These are phyloP conservation scores for Isabelozyma rhagii DNA, from an alignment of 805 yeast species.

Conservation along the genomic window DNA sequence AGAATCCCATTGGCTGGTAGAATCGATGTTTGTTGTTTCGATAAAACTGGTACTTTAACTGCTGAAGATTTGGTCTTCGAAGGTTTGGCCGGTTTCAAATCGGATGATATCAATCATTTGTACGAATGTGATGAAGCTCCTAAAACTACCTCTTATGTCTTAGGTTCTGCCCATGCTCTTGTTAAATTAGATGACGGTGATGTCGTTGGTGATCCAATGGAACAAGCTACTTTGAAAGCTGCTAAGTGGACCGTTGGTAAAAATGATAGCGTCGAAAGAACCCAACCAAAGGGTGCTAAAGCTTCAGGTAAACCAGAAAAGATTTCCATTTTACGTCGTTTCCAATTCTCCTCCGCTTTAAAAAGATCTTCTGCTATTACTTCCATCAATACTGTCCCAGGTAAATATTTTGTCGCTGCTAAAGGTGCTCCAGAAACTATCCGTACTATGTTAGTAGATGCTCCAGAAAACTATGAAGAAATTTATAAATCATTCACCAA, in stretches of 20 bases:
- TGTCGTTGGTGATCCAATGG: constrained; percentile 99
- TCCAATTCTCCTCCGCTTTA: constrained; percentile 94
- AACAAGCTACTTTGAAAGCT: constrained; percentile 88
- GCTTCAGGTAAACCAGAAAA: constrained; percentile 36
- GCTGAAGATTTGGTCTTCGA: constrained; percentile 96
- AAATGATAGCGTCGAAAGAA: constrained; percentile 65
- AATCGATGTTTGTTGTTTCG: constrained; percentile 97
- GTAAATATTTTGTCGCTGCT: constrained; percentile 70
- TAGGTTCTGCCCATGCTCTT: constrained; percentile 95
- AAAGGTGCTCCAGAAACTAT: constrained; percentile 99
- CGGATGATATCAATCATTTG: constrained; percentile 52
- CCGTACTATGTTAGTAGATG: constrained; percentile 63
- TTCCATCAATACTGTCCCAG: constrained; percentile 42
- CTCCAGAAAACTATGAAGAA: constrained; percentile 80
- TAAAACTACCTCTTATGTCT: constrained; percentile 59
- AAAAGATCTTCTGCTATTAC: constrained; percentile 93
- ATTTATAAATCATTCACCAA: constrained; percentile 88
- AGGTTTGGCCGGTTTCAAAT: constrained; percentile 83
- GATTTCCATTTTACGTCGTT: constrained; percentile 80
- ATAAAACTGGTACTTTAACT: constrained; percentile 96
- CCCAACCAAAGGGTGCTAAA: constrained; percentile 7
- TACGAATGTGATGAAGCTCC: constrained; percentile 63
- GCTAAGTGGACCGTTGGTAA: constrained; percentile 80
- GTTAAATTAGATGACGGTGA: constrained; percentile 95
- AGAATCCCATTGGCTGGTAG: constrained; percentile 97